A percentile compares a stretch with the other conserved stretches of the same genome.
Evolutionary conservation across 2,329 filamentous ascomycete species (phyloP).

Genomic region (Ceratocystis diversiconidia): DNA sequence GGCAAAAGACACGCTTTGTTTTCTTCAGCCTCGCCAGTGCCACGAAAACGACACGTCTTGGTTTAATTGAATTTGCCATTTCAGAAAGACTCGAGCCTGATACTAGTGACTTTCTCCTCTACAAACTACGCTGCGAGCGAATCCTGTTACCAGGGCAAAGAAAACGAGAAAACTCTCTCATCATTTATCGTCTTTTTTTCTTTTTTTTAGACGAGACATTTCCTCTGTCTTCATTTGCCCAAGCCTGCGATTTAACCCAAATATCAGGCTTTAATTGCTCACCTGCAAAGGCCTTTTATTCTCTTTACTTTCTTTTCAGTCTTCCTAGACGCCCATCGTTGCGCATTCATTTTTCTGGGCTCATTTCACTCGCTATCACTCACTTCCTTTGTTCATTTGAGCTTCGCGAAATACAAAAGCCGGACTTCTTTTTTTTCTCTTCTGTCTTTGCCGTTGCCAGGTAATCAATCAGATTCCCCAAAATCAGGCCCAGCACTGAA

Average conservation of each 20-base stretch:
- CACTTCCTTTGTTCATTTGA: not conserved
- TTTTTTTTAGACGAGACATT: constrained; percentile 21
- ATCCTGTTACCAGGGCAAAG: constrained; percentile 8
- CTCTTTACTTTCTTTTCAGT: not conserved
- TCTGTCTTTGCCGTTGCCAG: not conserved
- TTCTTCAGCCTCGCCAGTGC: constrained; percentile 18
- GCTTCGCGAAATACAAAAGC: no score
- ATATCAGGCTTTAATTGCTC: not conserved
- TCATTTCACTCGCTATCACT: not conserved
- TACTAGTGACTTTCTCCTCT: constrained; percentile 16
- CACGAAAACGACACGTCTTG: constrained; percentile 34
- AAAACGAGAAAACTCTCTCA: constrained; percentile 8
- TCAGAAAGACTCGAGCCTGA: not conserved
- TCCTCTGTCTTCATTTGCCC: not conserved
- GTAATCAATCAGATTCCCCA: not conserved
- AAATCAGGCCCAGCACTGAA: not conserved
- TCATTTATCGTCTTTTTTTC: constrained; percentile 28
- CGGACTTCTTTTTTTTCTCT: no score
- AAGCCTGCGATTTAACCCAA: not conserved
- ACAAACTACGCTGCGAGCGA: constrained; percentile 22
- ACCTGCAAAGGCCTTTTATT: not conserved
- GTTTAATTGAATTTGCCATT: constrained; percentile 20
- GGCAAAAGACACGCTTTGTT: constrained; percentile 8
- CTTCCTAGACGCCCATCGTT: not conserved
- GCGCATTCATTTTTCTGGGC: no score